These are phyloP conservation scores for Paraphoma sp. DNA, from an alignment of 2,329 filamentous ascomycete genomes.

Conservation along the genomic window DNA sequence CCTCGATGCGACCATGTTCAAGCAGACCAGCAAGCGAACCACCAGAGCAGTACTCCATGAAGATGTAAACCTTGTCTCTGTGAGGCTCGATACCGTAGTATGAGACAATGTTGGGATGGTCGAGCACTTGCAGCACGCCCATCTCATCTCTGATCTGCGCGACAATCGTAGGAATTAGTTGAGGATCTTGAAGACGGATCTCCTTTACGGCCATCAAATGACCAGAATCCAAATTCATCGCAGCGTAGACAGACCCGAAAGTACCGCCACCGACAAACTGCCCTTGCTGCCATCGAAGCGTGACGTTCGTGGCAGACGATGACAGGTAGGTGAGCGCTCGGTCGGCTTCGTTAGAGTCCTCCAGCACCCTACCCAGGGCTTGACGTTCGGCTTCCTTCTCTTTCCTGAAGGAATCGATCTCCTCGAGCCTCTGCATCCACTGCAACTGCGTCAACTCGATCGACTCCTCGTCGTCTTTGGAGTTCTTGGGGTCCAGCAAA, in stretches of 20 bases:
- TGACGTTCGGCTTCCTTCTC: conserved; percentile 85
- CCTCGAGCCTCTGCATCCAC: conserved; percentile 73
- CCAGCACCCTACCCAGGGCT: conserved; percentile 85
- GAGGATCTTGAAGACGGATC: conserved; percentile 94
- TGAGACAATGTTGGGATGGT: conserved; percentile 96
- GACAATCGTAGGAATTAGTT: conserved; percentile 92
- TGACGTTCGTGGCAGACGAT: conserved; percentile 92
- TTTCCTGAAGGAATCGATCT: conserved; percentile 79
- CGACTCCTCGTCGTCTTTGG: conserved; percentile 85
- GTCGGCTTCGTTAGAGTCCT: conserved; percentile 95
- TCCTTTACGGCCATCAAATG: conserved; percentile 99
- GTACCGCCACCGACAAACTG: conserved; percentile 96
- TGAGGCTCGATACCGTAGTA: conserved; percentile 99
- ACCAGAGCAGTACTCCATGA: conserved; percentile 99
- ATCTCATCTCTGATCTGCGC: conserved; percentile 96
- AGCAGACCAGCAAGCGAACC: conserved; percentile 88
- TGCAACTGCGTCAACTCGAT: conserved; percentile 75
- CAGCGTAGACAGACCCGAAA: conserved; percentile 96
- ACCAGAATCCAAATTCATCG: conserved; percentile 95
- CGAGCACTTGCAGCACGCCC: conserved; percentile 91
- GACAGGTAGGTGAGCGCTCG: conserved; percentile 92
- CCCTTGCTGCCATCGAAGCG: conserved; percentile 97
- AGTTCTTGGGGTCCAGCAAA: conserved; percentile 76
- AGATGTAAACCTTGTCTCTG: conserved; percentile 99
- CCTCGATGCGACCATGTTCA: conserved; percentile 96